phyloP scores from a whole-genome alignment of 768 basidiomycete genomes.

The Podaxis sp. region DNA sequence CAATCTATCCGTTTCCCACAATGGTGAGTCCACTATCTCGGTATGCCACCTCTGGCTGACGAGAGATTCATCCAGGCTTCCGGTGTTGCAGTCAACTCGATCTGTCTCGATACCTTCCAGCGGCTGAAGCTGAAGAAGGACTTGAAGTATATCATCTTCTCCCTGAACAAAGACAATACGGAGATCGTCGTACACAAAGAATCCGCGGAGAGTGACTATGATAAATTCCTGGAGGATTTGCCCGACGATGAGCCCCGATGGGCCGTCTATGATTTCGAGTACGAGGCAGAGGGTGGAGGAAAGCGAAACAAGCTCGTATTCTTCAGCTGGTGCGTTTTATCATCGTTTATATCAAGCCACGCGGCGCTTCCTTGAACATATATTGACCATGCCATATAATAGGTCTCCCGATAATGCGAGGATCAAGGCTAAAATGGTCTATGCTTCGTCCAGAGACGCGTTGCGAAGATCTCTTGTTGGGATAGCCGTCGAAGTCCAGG shows the following conservation, averaged over 20 bases:
- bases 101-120: conserved; percentile 62
- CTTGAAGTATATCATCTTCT: conserved; percentile 75
- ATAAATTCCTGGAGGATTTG: conserved; percentile 70
- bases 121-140: conserved; percentile 70
- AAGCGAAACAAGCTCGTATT: conserved; percentile 87
- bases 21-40: conserved; percentile 25
- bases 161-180: conserved; percentile 54
- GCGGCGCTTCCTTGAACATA: neutral
- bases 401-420: conserved; percentile 88
- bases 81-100: conserved; percentile 58
- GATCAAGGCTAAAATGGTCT: conserved; percentile 92
- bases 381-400: conserved; percentile 17
- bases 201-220: conserved; percentile 52
- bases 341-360: neutral
- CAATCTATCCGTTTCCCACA: conserved; percentile 17
- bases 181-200: conserved; percentile 78
- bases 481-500: conserved; percentile 81
- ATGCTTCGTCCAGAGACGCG: conserved; percentile 83
- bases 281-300: conserved; percentile 66
- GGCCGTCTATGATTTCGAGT: conserved; percentile 94
- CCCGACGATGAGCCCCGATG: conserved; percentile 78
- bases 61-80: conserved; percentile 42
- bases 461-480: conserved; percentile 73
- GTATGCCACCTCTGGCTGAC: conserved; percentile 8
- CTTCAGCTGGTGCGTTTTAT: conserved; percentile 70